Evolutionary conservation across 2,329 filamentous ascomycete genomes (phyloP), one percentile per base, ranked within the genome.

Genomic region (Phoma sp.): DNA sequence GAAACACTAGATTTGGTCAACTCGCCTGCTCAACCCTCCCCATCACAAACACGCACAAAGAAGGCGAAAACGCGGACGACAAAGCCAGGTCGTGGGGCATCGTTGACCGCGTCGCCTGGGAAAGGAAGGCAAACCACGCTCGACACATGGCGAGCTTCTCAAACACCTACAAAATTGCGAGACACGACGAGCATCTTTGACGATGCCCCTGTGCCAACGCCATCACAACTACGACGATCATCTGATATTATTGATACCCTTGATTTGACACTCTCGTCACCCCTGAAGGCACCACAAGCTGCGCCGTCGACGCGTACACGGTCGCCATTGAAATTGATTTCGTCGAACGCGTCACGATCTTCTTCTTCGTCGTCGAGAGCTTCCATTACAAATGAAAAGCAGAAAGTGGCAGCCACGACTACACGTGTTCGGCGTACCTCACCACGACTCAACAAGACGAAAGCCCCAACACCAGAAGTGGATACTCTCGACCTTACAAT

Each of bases 201-300:
- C 32, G 40, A 53, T 25, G 45, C 48, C 12, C 62, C 63, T 15
- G 47, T 64, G 32, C 62, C 56, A 39, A 52, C 60, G 30, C 57
- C 62, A 34, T 36, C 55, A 20, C 48, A 52, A n/a, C 57, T 71
- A 15, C 56, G 56, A 15, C 40, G 54, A 14, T 34, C 60, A 5
- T 29, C 47, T 12, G 56, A 57, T 23, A 53, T 57, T 21, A 42
- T 69, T 4, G 68, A 73, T 28, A 66, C 67, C 3, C 53, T 73
- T 11, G 70, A 73, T 30, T 53, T 73, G 33, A 73, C 72, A 3
- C 47, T 69, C 7, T 69, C 69, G 0, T 64, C 69, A 7, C 65
- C 67, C 7, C 7, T 38, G 12, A 26, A 40, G 42, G 40, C n/a
- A 7, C 23, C 36, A 42, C 28, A 17, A 26, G n/a, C 28, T 36